Evolutionary conservation across 139 green algal species (phyloP).

Genomic region (Volvox africanus): DNA sequence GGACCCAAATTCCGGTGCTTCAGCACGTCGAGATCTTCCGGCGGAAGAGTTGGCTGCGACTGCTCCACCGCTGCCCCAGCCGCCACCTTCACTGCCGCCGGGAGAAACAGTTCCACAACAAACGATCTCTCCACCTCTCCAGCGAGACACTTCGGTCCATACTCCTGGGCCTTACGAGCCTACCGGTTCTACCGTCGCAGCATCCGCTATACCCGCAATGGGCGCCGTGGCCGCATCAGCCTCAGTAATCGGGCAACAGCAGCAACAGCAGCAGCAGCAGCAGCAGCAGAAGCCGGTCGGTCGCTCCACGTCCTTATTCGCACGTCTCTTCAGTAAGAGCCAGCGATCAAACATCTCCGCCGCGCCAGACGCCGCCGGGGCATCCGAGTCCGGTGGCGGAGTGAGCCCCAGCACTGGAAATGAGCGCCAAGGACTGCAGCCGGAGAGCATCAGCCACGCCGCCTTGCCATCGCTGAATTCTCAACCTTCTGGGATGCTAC

Average conservation of each 20-base stretch:
- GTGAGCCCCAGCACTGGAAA: not conserved
- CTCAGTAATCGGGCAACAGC: not conserved
- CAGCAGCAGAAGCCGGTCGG: not conserved
- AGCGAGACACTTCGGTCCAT: not conserved
- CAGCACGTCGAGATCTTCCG: no score
- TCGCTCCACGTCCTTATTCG: not conserved
- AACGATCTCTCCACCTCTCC: not conserved
- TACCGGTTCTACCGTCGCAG: not conserved
- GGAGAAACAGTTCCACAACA: no score
- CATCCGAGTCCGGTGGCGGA: not conserved
- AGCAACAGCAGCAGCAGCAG: not conserved
- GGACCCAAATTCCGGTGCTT: no score
- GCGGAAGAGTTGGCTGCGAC: not conserved
- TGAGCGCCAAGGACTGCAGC: not conserved
- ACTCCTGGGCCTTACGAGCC: not conserved
- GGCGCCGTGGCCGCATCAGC: not conserved
- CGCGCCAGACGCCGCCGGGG: not conserved
- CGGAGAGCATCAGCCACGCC: not conserved
- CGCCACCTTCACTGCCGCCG: not conserved
- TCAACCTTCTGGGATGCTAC: no score
- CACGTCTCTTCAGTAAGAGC: not conserved
- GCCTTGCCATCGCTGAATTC: not conserved
- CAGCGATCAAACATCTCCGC: not conserved
- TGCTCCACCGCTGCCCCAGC: not conserved
- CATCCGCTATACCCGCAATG: not conserved